Percentiles rank a stretch among this genome's conserved stretches.
phyloP scores from a whole-genome alignment of 83 land plant species.

The Picea abies region DNA sequence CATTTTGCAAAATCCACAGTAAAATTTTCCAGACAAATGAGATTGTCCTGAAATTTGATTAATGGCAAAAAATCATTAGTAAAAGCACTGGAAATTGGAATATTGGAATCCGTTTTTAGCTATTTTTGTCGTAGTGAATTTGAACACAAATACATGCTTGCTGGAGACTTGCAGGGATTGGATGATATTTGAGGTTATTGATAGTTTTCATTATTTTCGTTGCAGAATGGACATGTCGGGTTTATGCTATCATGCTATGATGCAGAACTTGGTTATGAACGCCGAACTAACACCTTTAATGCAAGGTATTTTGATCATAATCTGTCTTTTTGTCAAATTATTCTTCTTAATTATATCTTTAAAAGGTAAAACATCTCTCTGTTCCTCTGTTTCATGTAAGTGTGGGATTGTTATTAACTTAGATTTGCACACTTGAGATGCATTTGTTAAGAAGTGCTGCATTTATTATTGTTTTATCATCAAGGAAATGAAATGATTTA shows the following conservation, averaged over 20 bases:
- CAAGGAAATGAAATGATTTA: neutral
- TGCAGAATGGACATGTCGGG: slow-evolving; percentile 55
- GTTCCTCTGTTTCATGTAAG: neutral
- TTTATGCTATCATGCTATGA: slow-evolving; percentile 60
- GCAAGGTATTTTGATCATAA: slow-evolving; percentile 36
- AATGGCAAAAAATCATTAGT: no score
- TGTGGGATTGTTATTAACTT: neutral
- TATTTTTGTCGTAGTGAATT: neutral
- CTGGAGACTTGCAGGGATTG: neutral
- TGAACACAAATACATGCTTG: neutral
- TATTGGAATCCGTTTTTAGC: neutral
- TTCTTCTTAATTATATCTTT: neutral
- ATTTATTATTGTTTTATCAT: slow-evolving; percentile 3
- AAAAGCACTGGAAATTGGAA: no score
- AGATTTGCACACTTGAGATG: neutral
- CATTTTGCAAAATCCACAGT: no score
- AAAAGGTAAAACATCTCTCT: neutral
- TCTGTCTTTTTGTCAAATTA: neutral
- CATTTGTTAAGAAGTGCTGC: neutral
- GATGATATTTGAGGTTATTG: neutral
- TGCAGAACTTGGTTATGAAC: slow-evolving; percentile 47
- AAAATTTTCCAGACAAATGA: no score
- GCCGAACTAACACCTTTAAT: slow-evolving; percentile 32
- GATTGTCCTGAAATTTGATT: no score
- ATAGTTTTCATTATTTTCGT: neutral